phyloP scores from a whole-genome alignment of 768 basidiomycete genomes.

The Sporobolomyces roseus region DNA sequence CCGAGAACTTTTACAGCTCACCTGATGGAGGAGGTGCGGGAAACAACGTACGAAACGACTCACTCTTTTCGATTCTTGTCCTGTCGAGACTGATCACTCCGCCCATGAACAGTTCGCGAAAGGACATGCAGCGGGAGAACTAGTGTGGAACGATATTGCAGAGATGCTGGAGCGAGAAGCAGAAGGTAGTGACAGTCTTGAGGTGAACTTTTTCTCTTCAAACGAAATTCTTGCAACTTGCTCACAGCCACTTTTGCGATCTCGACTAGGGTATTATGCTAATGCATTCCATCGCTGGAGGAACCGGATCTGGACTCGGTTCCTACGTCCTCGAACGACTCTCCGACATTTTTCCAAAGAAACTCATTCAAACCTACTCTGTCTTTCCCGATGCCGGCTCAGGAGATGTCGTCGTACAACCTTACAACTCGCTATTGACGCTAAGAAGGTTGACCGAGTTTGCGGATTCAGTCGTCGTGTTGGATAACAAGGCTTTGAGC shows the following conservation, averaged over 20 bases:
- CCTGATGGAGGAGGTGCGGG: slow-evolving; percentile 99
- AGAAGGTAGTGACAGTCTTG: slow-evolving; percentile 92
- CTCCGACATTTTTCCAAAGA: slow-evolving; percentile 97
- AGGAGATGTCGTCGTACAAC: slow-evolving; percentile 90
- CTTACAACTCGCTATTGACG: slow-evolving; percentile 91
- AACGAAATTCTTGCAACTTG: background rate
- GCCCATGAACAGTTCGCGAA: slow-evolving; percentile 62
- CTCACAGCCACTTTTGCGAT: background rate
- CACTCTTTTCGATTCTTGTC: too few relatives aligned
- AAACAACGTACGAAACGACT: slow-evolving; percentile 79
- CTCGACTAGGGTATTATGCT: slow-evolving; percentile 85
- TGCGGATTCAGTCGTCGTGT: slow-evolving; percentile 93
- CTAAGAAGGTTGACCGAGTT: slow-evolving; percentile 91
- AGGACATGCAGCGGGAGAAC: slow-evolving; percentile 84
- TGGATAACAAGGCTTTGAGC: slow-evolving; percentile 90
- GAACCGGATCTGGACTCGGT: slow-evolving; percentile 95
- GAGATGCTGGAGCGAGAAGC: slow-evolving; percentile 99
- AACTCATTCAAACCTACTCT: slow-evolving; percentile 97
- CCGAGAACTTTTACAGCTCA: slow-evolving; percentile 92
- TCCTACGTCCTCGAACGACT: slow-evolving; percentile 95
- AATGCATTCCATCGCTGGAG: slow-evolving; percentile 97
- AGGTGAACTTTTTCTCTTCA: slow-evolving; percentile 59
- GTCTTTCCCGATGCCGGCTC: slow-evolving; percentile 81
- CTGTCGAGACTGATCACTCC: too few relatives aligned
- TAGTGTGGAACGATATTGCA: slow-evolving; percentile 91